Conservation (phyloP, 2,329 filamentous ascomycete genomes). For the Nigrospora sphaerica region DNA sequence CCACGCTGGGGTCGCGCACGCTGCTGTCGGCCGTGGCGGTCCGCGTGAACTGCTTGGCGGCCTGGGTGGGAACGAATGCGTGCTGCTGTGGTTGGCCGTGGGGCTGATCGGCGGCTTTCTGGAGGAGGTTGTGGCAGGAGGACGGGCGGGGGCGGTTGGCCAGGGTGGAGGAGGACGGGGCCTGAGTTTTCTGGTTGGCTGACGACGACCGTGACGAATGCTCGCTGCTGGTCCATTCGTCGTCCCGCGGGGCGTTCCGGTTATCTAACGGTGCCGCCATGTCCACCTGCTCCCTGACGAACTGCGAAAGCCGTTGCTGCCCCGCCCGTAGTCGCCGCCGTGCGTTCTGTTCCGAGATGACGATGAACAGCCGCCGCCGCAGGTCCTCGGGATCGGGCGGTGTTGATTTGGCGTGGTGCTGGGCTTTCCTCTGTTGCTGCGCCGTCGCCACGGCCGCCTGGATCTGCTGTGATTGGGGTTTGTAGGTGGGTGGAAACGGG, state of each 20-base stretch:
- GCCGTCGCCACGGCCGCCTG: not conserved
- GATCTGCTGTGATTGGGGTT: not conserved
- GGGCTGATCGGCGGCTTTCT: conserved; percentile 4
- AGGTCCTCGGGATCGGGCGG: conserved; percentile 50
- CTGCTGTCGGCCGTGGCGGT: conserved; percentile 39
- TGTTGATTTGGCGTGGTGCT: conserved; percentile 16
- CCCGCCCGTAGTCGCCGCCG: conserved; percentile 13
- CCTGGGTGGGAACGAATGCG: conserved; percentile 45
- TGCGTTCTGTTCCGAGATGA: conserved; percentile 43
- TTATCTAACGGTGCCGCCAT: too few relatives aligned
- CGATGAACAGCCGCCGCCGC: conserved; percentile 40
- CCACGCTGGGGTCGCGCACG: conserved; percentile 24
- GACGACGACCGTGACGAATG: too few relatives aligned
- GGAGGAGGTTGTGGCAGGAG: too few relatives aligned
- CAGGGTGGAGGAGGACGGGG: too few relatives aligned
- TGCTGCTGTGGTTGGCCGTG: conserved; percentile 21
- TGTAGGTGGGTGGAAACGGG: too few relatives aligned
- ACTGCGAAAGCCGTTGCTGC: too few relatives aligned
- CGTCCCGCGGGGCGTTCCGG: too few relatives aligned
- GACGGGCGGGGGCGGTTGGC: too few relatives aligned
- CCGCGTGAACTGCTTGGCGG: conserved; percentile 45
- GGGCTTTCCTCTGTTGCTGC: conserved; percentile 4
- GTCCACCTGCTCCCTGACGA: too few relatives aligned
- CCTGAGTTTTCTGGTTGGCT: too few relatives aligned
- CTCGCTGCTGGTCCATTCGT: too few relatives aligned